phyloP scores from a whole-genome alignment of 164 flowering plant genomes.

The Umbilicus rupestris region DNA sequence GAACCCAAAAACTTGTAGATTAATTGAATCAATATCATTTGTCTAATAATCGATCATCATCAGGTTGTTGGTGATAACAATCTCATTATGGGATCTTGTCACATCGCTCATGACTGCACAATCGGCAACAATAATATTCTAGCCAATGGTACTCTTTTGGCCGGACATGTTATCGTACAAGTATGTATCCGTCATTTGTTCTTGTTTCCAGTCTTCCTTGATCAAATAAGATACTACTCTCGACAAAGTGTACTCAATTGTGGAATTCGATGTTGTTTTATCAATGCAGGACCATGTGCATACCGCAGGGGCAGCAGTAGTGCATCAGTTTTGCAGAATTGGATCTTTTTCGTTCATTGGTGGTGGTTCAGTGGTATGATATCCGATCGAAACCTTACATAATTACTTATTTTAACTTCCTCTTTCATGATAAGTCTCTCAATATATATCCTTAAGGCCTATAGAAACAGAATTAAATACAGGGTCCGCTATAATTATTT shows the following conservation, averaged over 20 bases:
- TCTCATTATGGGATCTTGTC: conserved; percentile 97
- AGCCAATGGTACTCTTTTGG: conserved; percentile 85
- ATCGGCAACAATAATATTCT: conserved; percentile 76
- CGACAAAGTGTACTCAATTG: conserved; percentile 12
- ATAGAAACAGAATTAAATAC: not conserved
- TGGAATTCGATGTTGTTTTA: conserved; percentile 9
- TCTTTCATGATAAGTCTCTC: not conserved
- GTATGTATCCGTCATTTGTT: conserved; percentile 30
- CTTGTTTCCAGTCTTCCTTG: not conserved
- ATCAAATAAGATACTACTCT: not conserved
- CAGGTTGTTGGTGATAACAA: conserved; percentile 84
- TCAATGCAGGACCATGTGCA: conserved; percentile 60
- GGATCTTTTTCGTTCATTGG: conserved; percentile 83
- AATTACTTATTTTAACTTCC: not conserved
- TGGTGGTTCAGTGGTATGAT: conserved; percentile 90
- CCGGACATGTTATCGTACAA: conserved; percentile 85
- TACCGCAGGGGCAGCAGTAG: conserved; percentile 77
- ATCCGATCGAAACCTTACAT: not conserved
- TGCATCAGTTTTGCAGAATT: conserved; percentile 84
- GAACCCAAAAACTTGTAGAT: not conserved
- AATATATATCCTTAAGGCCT: not conserved
- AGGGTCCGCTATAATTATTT: not conserved
- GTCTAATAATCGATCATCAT: conserved; percentile 10
- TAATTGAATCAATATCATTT: not conserved
- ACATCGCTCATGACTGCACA: conserved; percentile 97